phyloP scores from a whole-genome alignment of 2,329 filamentous ascomycete genomes.

The Calonectria multiphialidica region DNA sequence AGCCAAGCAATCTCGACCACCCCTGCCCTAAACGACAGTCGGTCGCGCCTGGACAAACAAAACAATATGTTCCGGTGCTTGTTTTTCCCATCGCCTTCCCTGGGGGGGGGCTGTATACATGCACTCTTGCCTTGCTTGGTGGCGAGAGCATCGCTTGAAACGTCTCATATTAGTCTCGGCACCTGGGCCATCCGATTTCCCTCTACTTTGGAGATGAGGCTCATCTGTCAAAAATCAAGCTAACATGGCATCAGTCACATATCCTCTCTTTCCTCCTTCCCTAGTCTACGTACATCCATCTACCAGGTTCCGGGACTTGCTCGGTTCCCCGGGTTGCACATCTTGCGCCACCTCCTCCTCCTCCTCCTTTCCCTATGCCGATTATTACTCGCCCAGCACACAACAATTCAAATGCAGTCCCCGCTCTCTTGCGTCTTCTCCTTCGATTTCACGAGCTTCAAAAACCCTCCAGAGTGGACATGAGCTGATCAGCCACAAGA shows the following conservation, averaged over 20 bases:
- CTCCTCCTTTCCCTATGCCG: neutral
- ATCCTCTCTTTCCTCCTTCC: neutral
- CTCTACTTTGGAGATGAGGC: neutral
- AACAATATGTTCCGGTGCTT: neutral
- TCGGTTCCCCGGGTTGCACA: neutral
- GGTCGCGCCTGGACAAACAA: neutral
- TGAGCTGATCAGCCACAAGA: neutral
- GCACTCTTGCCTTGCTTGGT: no score
- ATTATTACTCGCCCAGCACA: neutral
- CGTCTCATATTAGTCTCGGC: neutral
- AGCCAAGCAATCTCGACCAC: neutral
- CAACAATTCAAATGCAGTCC: neutral
- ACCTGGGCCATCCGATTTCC: neutral
- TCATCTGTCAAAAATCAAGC: neutral
- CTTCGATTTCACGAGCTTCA: neutral
- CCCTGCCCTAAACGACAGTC: neutral
- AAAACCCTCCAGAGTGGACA: neutral
- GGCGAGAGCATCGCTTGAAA: neutral
- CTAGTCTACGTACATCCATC: neutral
- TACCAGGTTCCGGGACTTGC: neutral
- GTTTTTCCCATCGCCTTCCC: neutral
- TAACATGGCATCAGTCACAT: neutral
- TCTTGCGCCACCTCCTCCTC: neutral
- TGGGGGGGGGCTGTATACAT: neutral
- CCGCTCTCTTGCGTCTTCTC: neutral